A percentile compares a stretch with the other conserved stretches of the same genome.
Evolutionary conservation across 306 rosid genomes (phyloP).

Genomic region (Prunus padus): DNA sequence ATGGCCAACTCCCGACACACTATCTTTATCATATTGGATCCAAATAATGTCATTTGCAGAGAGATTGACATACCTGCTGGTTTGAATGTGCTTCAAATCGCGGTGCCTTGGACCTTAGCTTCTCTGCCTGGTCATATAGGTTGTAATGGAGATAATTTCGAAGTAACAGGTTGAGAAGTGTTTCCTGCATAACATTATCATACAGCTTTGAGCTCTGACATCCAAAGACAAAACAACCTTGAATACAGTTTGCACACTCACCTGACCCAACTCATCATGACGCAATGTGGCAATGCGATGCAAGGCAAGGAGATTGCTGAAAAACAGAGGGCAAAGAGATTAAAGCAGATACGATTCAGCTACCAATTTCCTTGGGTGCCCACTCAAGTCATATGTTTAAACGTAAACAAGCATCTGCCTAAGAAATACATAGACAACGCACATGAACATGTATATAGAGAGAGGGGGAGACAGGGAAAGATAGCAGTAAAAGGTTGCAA

Average conservation of each 20-base stretch:
- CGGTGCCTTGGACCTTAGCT: slow-evolving; percentile 71
- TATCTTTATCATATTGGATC: not conserved
- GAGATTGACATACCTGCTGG: slow-evolving; percentile 47
- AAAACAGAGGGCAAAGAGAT: not conserved
- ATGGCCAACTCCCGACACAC: not conserved
- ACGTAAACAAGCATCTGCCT: not conserved
- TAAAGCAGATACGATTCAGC: not conserved
- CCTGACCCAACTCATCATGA: slow-evolving; percentile 74
- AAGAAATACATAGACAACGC: not conserved
- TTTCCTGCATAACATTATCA: slow-evolving; percentile 49
- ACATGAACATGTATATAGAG: not conserved
- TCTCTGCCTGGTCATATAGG: slow-evolving; percentile 63
- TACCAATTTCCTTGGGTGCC: not conserved
- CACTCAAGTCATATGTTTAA: not conserved
- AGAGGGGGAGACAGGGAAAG: not conserved
- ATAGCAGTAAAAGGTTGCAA: not conserved
- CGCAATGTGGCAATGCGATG: slow-evolving; percentile 63
- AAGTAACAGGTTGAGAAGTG: slow-evolving; percentile 40
- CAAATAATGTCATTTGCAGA: not conserved
- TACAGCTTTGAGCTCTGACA: slow-evolving; percentile 12
- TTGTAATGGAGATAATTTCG: slow-evolving; percentile 63
- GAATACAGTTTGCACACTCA: slow-evolving; percentile 26
- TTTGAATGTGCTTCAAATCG: slow-evolving; percentile 71
- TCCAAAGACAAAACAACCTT: not conserved
- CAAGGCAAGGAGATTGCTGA: slow-evolving; percentile 61